Conservation (phyloP, 345 rosid species). For the Bruguiera gymnorhiza region DNA sequence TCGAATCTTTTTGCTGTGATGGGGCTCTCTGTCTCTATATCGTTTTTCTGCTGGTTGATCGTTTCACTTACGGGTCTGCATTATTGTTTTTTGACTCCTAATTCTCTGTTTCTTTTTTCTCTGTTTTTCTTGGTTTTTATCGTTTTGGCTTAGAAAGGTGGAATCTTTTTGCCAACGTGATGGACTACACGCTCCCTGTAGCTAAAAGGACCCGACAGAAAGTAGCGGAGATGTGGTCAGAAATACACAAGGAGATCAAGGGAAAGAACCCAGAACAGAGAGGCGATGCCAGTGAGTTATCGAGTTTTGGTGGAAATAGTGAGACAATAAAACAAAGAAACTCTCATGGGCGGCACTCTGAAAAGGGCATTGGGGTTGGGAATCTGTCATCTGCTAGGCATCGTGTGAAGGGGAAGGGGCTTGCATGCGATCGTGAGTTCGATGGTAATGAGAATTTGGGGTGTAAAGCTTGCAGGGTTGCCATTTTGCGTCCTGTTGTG, state of each 20-base stretch:
- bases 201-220: slow-evolving; percentile 23
- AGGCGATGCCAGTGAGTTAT: not conserved
- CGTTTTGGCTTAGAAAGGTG: not conserved
- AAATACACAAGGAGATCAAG: slow-evolving; percentile 3
- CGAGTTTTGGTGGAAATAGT: not conserved
- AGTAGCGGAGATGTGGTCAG: not conserved
- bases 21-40: no score
- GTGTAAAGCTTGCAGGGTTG: not conserved
- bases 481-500: not conserved
- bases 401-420: not conserved
- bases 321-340: not conserved
- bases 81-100: no score
- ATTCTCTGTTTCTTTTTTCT: no score
- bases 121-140: no score
- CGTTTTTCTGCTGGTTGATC: no score
- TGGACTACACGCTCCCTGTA: slow-evolving; percentile 14
- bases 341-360: not conserved
- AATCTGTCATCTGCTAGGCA: not conserved
- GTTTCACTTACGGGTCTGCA: no score
- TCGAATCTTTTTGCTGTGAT: not conserved
- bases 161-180: not conserved
- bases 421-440: not conserved
- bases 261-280: not conserved
- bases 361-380: not conserved
- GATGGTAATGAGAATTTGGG: not conserved